Evolutionary conservation across 129 eudicot genomes (phyloP).

Genomic region (Flaveria bidentis): DNA sequence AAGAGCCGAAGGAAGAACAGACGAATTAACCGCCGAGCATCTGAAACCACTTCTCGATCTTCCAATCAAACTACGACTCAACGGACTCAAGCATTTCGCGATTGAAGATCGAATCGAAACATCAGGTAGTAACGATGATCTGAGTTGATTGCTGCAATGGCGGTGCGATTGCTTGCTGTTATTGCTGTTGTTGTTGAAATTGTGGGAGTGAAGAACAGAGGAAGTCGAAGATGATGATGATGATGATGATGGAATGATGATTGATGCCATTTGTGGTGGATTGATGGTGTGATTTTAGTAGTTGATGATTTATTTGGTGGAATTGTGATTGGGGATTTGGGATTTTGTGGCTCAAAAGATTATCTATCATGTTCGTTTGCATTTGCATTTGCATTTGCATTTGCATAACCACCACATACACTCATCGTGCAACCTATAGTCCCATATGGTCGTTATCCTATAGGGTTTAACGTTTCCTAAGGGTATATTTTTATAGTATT

Average conservation of each 20-base stretch:
- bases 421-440: background rate
- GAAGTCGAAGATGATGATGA: constrained; percentile 15
- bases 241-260: constrained; percentile 25
- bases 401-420: constrained; percentile 42
- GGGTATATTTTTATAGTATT: too few relatives aligned
- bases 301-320: constrained; percentile 26
- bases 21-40: constrained; percentile 34
- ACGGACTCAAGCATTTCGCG: constrained; percentile 7
- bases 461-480: background rate
- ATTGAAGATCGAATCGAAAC: constrained; percentile 20
- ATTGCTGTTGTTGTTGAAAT: constrained; percentile 23
- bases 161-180: constrained; percentile 14
- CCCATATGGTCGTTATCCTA: constrained; percentile 6
- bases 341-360: constrained; percentile 24
- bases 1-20: constrained; percentile 75
- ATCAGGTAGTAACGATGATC: constrained; percentile 17
- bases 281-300: constrained; percentile 8
- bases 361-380: constrained; percentile 22
- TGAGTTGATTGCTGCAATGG: constrained; percentile 11
- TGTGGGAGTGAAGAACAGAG: constrained; percentile 30
- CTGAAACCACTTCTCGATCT: constrained; percentile 26
- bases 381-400: too few relatives aligned
- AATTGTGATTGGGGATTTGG: constrained; percentile 31
- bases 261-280: constrained; percentile 35
- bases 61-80: background rate